These are phyloP conservation scores for Fusarium sp. DNA, from an alignment of 2,329 filamentous ascomycete genomes.

Conservation along the genomic window DNA sequence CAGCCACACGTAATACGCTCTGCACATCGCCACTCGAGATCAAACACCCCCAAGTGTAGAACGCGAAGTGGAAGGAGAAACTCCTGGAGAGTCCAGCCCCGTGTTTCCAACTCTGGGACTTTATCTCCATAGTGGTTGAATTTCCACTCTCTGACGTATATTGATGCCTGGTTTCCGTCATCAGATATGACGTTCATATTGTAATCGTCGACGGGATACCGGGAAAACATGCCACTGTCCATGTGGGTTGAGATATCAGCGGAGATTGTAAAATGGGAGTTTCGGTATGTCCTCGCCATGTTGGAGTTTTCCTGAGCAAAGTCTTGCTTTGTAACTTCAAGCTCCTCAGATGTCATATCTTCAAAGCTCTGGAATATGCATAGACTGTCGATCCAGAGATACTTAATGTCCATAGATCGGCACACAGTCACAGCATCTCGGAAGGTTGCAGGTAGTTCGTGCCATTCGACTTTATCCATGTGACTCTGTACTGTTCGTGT, in stretches of 20 bases:
- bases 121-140: not conserved
- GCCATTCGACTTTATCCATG: not conserved
- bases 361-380: not conserved
- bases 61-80: not conserved
- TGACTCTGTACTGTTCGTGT: not conserved
- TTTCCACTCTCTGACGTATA: not conserved
- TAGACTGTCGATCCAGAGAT: slow-evolving; percentile 1
- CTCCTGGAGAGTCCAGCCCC: not conserved
- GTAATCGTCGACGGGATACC: not conserved
- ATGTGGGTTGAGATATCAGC: not conserved
- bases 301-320: not conserved
- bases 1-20: not conserved
- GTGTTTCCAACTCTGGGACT: not conserved
- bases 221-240: slow-evolving; percentile 2
- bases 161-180: rapidly evolving
- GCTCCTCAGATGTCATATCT: not conserved
- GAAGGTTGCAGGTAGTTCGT: not conserved
- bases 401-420: not conserved
- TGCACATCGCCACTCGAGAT: not conserved
- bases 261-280: not conserved
- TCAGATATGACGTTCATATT: rapidly evolving
- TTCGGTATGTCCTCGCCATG: not conserved
- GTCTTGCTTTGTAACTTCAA: not conserved
- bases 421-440: not conserved
- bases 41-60: not conserved